These are phyloP conservation scores for Lasiodiplodia sp. DNA, from an alignment of 2,329 filamentous ascomycete species.

Conservation along the genomic window DNA sequence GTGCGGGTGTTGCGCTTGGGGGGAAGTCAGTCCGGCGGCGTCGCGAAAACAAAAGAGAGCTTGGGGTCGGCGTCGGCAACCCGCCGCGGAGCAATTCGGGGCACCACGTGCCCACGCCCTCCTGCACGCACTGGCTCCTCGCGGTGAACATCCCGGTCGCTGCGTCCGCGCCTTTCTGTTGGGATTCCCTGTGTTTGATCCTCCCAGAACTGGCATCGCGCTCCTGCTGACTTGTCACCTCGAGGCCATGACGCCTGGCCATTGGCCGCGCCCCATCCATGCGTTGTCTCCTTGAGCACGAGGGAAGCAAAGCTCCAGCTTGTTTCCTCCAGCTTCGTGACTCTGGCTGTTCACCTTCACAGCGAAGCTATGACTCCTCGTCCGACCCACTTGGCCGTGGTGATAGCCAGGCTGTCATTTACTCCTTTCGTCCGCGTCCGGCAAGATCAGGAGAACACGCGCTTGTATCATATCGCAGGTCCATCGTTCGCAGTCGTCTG, in stretches of 20 bases:
- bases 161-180: conserved; percentile 20
- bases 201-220: conserved; percentile 6
- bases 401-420: conserved; percentile 3
- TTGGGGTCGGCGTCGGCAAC: conserved; percentile 14
- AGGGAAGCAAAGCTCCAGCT: not conserved
- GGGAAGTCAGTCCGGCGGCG: conserved; percentile 1
- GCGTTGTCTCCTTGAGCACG: conserved; percentile 10
- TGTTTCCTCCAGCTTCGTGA: not conserved
- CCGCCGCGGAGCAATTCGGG: conserved; percentile 25
- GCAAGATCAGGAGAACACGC: not conserved
- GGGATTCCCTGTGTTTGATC: conserved; percentile 14
- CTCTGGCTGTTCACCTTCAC: not conserved
- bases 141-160: conserved; percentile 19
- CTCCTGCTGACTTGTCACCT: conserved; percentile 8
- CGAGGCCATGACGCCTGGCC: not conserved
- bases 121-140: conserved; percentile 25
- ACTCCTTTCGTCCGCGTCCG: conserved; percentile 7
- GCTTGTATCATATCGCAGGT: not conserved
- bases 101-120: conserved; percentile 21
- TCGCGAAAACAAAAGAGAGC: conserved; percentile 26
- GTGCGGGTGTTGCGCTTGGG: conserved; percentile 21
- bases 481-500: not conserved
- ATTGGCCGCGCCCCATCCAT: conserved; percentile 5
- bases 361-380: conserved; percentile 22
- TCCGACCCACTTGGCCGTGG: conserved; percentile 14